phyloP scores from a whole-genome alignment of 805 yeast species.

The Wickerhamiella sorbophila region DNA sequence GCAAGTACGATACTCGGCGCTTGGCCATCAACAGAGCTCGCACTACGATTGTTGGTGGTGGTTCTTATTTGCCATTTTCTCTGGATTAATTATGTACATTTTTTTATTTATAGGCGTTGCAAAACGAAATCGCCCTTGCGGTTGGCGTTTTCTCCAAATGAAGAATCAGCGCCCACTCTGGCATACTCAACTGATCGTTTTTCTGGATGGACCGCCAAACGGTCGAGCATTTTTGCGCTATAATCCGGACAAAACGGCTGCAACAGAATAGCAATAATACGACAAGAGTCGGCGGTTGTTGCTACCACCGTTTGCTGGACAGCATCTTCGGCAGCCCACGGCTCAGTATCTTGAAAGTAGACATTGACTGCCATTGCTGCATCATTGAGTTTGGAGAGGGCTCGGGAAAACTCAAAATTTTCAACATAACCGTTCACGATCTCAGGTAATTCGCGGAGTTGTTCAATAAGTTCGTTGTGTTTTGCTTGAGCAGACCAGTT shows the following conservation, averaged over 20 bases:
- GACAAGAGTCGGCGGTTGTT: slow-evolving; percentile 52
- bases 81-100: slow-evolving; percentile 10
- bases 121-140: slow-evolving; percentile 29
- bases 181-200: slow-evolving; percentile 35
- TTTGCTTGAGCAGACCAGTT: not conserved
- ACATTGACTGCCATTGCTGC: slow-evolving; percentile 36
- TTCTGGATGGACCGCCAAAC: slow-evolving; percentile 38
- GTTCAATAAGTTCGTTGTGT: slow-evolving; percentile 27
- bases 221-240: slow-evolving; percentile 41
- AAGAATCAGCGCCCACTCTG: slow-evolving; percentile 39
- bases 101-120: slow-evolving; percentile 29
- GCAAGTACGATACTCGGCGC: slow-evolving; percentile 18
- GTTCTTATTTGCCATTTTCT: slow-evolving; percentile 21
- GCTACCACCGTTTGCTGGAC: slow-evolving; percentile 33
- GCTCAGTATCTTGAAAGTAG: slow-evolving; percentile 53
- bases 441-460: slow-evolving; percentile 33
- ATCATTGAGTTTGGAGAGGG: slow-evolving; percentile 14
- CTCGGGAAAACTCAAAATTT: slow-evolving; percentile 46
- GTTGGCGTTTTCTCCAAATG: slow-evolving; percentile 48
- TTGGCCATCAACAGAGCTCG: slow-evolving; percentile 16
- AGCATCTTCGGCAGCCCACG: slow-evolving; percentile 43
- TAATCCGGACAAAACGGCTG: slow-evolving; percentile 64
- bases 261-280: slow-evolving; percentile 52
- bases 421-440: slow-evolving; percentile 39
- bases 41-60: slow-evolving; percentile 19